These are phyloP conservation scores for Sabuloglossum arenarium DNA, from an alignment of 495 filamentous ascomycete genomes.

Conservation along the genomic window DNA sequence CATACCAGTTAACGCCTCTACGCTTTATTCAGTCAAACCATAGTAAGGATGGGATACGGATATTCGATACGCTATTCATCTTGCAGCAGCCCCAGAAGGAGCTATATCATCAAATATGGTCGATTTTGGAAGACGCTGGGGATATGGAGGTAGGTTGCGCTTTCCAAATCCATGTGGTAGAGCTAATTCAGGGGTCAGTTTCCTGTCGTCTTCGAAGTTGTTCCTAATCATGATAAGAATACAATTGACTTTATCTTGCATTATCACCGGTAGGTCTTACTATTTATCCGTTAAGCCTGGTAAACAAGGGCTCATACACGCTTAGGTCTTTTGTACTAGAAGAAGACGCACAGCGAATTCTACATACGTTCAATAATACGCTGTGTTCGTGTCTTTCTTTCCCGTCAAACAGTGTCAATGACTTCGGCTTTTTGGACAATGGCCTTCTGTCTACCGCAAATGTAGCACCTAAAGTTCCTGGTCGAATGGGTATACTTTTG, in stretches of 20 bases:
- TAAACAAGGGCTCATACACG: conserved; percentile 4
- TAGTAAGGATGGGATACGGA: conserved; percentile 16
- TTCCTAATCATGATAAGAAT: conserved; percentile 28
- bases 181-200: conserved; percentile 19
- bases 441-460: conserved; percentile 3
- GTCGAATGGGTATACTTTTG: not conserved
- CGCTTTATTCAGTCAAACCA: conserved; percentile 34
- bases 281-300: not conserved
- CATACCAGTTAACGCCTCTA: conserved; percentile 48
- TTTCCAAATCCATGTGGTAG: not conserved
- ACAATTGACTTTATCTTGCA: conserved; percentile 24
- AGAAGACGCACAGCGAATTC: conserved; percentile 20
- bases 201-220: conserved; percentile 46
- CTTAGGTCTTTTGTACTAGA: conserved; percentile 21
- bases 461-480: not conserved
- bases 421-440: conserved; percentile 8
- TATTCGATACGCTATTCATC: conserved; percentile 64
- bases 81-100: conserved; percentile 33
- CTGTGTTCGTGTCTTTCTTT: conserved; percentile 9
- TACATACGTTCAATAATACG: conserved; percentile 24
- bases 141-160: conserved; percentile 43
- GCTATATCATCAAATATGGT: conserved; percentile 42
- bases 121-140: conserved; percentile 40
- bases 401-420: conserved; percentile 6
- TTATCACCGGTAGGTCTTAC: conserved; percentile 18